A percentile compares a stretch with the other conserved stretches of the same genome.
These are phyloP conservation scores for Magnolia kwangsiensis DNA, from an alignment of 164 flowering plant genomes.

Conservation along the genomic window DNA sequence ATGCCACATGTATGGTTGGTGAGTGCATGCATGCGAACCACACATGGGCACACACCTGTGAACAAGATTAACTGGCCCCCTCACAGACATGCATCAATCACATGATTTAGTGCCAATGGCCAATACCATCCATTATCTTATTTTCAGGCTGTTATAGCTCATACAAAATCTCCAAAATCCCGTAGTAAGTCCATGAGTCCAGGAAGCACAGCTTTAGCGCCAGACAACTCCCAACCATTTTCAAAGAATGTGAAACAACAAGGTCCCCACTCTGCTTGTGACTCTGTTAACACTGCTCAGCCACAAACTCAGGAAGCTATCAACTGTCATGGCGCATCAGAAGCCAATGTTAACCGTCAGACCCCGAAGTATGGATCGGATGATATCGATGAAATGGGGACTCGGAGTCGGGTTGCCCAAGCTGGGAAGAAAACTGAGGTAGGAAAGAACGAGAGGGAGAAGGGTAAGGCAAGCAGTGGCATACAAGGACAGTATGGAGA, in stretches of 20 bases:
- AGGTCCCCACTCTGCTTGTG: not conserved
- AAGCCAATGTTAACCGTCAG: not conserved
- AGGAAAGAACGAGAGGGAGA: conserved; percentile 8
- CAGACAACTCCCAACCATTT: not conserved
- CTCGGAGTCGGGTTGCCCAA: not conserved
- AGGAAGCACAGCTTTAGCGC: not conserved
- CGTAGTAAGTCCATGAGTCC: not conserved
- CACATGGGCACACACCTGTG: no score
- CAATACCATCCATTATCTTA: not conserved
- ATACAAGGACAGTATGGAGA: not conserved
- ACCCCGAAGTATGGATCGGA: not conserved
- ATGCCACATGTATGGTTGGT: no score
- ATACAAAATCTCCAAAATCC: conserved; percentile 3
- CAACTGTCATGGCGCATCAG: not conserved
- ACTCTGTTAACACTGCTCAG: not conserved
- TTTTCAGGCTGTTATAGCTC: conserved; percentile 6
- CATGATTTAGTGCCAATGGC: not conserved
- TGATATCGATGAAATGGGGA: not conserved
- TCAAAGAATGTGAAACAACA: not conserved
- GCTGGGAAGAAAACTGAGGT: not conserved
- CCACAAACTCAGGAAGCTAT: not conserved
- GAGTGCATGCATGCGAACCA: no score
- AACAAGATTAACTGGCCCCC: no score
- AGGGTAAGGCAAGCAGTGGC: not conserved
- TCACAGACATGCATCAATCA: not conserved